A percentile compares a stretch with the other conserved stretches of the same genome.
phyloP scores from a whole-genome alignment of 345 rosid genomes.

The Camelina hispida region DNA sequence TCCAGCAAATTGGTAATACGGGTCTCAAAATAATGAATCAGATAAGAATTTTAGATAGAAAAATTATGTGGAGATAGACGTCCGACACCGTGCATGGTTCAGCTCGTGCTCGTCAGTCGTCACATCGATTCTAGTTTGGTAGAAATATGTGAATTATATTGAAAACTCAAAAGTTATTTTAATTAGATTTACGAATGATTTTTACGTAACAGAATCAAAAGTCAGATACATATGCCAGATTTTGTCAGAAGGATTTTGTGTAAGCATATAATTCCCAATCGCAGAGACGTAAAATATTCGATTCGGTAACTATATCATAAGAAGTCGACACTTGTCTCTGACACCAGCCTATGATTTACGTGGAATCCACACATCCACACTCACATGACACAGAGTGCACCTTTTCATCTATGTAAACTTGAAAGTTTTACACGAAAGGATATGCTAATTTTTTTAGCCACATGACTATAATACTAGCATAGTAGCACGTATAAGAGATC shows the following conservation, averaged over 20 bases:
- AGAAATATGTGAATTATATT: conserved; percentile 34
- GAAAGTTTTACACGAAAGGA: conserved; percentile 22
- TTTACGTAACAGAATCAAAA: conserved; percentile 12
- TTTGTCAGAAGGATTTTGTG: conserved; percentile 38
- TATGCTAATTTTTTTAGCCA: conserved; percentile 8
- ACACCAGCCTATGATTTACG: conserved; percentile 6
- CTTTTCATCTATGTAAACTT: conserved; percentile 12
- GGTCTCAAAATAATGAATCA: not conserved
- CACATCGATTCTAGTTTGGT: conserved; percentile 17
- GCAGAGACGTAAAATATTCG: conserved; percentile 40
- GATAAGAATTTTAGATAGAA: not conserved
- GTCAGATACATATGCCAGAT: conserved; percentile 29
- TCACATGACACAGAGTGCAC: conserved; percentile 29
- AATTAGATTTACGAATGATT: conserved; percentile 20
- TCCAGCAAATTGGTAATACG: not conserved
- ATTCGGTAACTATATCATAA: conserved; percentile 27
- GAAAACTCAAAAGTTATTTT: conserved; percentile 30
- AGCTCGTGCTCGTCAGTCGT: conserved; percentile 19
- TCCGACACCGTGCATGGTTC: conserved; percentile 35
- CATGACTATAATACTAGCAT: conserved; percentile 8
- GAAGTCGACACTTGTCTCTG: conserved; percentile 32
- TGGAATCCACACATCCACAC: conserved; percentile 35
- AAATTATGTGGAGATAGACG: conserved; percentile 30
- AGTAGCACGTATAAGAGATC: not conserved
- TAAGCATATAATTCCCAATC: conserved; percentile 37